These are phyloP conservation scores for Quercus rubra DNA, from an alignment of 306 rosid species.

Conservation along the genomic window DNA sequence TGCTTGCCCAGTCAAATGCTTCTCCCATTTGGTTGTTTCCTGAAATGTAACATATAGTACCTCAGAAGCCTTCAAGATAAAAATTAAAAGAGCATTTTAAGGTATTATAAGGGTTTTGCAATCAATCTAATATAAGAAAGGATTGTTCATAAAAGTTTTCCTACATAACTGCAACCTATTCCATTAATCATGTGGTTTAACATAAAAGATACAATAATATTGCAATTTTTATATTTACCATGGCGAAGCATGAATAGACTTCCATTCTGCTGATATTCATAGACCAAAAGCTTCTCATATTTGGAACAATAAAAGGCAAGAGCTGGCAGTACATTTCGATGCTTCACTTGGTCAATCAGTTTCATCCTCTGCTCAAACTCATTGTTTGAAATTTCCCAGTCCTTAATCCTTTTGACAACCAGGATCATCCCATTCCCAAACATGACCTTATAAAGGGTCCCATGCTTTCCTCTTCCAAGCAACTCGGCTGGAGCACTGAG, in stretches of 20 bases:
- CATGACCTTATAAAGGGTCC: slow-evolving; percentile 76
- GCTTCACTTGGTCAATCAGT: slow-evolving; percentile 51
- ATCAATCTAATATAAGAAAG: background rate
- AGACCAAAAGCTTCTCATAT: slow-evolving; percentile 82
- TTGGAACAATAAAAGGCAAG: slow-evolving; percentile 72
- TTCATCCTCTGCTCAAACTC: slow-evolving; percentile 67
- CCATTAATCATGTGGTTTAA: background rate
- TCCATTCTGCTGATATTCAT: slow-evolving; percentile 71
- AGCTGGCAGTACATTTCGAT: slow-evolving; percentile 51
- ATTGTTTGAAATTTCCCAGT: slow-evolving; percentile 44
- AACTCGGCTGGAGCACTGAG: slow-evolving; percentile 79
- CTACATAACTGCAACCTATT: background rate
- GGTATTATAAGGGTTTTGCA: background rate
- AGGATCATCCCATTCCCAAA: slow-evolving; percentile 45
- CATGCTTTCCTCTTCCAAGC: slow-evolving; percentile 77
- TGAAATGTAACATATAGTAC: slow-evolving; percentile 29
- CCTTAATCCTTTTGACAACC: slow-evolving; percentile 74
- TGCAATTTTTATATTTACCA: slow-evolving; percentile 33
- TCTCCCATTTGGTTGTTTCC: slow-evolving; percentile 30
- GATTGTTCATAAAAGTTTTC: background rate
- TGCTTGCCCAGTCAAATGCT: slow-evolving; percentile 62
- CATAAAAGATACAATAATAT: background rate
- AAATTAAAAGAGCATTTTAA: background rate
- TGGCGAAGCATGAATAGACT: slow-evolving; percentile 73
- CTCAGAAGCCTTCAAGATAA: background rate